These are phyloP conservation scores for Luzula sylvatica DNA, from an alignment of 176 grass and related monocot species.

Conservation along the genomic window DNA sequence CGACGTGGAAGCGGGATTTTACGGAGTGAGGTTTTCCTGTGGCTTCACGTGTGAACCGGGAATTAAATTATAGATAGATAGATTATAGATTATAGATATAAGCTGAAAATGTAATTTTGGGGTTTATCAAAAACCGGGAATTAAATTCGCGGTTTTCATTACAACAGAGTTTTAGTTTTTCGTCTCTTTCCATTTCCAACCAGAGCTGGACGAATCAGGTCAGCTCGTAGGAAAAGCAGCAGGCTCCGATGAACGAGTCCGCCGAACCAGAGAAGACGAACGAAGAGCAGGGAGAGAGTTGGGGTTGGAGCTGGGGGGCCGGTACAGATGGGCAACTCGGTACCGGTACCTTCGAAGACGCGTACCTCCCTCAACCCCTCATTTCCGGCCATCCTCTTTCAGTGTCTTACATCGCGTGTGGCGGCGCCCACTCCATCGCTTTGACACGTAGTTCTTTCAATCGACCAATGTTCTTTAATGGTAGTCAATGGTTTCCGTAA, in stretches of 20 bases:
- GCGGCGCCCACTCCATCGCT: slow-evolving; percentile 72
- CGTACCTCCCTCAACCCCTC: slow-evolving; percentile 43
- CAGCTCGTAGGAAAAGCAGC: too few species aligned
- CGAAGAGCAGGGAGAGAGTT: slow-evolving; percentile 11
- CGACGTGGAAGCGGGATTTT: too few species aligned
- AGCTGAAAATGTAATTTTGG: too few species aligned
- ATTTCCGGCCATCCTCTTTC: slow-evolving; percentile 31
- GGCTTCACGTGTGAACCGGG: too few species aligned
- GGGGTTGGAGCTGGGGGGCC: slow-evolving; percentile 76
- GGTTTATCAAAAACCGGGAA: too few species aligned
- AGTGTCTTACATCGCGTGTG: slow-evolving; percentile 52
- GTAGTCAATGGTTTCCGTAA: background rate
- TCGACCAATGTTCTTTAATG: background rate
- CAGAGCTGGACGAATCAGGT: too few species aligned
- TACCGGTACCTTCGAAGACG: slow-evolving; percentile 37
- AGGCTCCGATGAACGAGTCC: background rate
- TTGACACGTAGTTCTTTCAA: slow-evolving; percentile 31
- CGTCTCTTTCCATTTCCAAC: too few species aligned
- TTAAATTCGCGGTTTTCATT: too few species aligned
- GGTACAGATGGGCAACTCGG: slow-evolving; percentile 89
- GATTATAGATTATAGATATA: too few species aligned
- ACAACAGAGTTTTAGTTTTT: too few species aligned
- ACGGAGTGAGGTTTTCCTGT: too few species aligned
- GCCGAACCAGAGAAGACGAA: background rate
- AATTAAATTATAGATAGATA: too few species aligned